These are phyloP conservation scores for Alternaria sp. DNA, from an alignment of 2,329 filamentous ascomycete genomes.

Conservation along the genomic window DNA sequence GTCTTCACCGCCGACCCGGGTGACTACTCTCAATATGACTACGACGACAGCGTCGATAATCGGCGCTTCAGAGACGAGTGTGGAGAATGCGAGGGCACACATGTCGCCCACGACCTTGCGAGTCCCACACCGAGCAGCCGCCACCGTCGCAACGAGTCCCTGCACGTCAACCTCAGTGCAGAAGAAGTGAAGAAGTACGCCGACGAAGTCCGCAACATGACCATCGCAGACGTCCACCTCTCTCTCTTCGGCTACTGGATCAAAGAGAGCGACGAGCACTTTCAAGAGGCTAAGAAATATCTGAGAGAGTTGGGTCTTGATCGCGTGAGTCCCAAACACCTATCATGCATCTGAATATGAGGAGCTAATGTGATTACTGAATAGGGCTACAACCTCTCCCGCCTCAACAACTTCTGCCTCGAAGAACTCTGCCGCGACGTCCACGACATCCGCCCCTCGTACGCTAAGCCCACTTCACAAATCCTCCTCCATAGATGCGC, in stretches of 20 bases:
- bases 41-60: neutral
- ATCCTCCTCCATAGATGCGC: constrained; percentile 1
- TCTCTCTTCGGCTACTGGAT: constrained; percentile 37
- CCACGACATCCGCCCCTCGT: constrained; percentile 4
- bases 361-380: neutral
- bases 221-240: constrained; percentile 34
- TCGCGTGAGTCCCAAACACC: constrained; percentile 21
- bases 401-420: constrained; percentile 18
- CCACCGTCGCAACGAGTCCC: constrained; percentile 1
- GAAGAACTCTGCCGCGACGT: constrained; percentile 20
- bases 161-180: constrained; percentile 15
- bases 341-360: too few species aligned
- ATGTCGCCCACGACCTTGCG: neutral
- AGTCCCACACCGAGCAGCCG: neutral
- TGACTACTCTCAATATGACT: neutral
- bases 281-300: constrained; percentile 26
- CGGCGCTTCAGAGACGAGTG: neutral
- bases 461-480: constrained; percentile 3
- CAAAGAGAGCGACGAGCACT: constrained; percentile 26
- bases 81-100: neutral
- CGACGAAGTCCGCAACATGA: constrained; percentile 28
- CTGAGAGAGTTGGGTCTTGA: constrained; percentile 38
- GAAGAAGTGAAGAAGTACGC: constrained; percentile 19
- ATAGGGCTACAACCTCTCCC: constrained; percentile 28
- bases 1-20: neutral